Percentiles rank a stretch among this genome's conserved stretches.
Conservation (phyloP, 176 grass and related monocot species). For the Paspalum notatum region DNA sequence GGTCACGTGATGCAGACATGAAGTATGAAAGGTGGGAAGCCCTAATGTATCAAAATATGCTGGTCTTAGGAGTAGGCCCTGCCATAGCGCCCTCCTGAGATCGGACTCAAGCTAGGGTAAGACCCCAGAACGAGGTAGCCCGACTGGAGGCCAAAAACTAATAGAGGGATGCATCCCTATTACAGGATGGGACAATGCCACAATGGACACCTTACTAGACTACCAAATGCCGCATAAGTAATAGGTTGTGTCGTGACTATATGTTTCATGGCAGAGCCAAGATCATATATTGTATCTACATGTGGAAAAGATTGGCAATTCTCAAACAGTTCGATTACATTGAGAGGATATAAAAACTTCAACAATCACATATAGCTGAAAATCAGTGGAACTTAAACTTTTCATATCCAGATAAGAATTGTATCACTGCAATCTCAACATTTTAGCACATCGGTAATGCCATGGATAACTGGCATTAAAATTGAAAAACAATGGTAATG, state of each 20-base stretch:
- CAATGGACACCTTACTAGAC: not conserved
- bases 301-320: not conserved
- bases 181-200: no score
- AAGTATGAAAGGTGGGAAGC: not conserved
- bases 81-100: no score
- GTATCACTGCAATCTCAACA: not conserved
- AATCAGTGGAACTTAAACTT: not conserved
- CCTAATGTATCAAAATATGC: not conserved
- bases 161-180: no score
- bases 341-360: not conserved
- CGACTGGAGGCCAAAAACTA: no score
- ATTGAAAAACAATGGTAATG: not conserved
- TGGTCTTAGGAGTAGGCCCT: no score
- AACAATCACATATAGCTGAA: not conserved
- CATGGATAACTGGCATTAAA: not conserved
- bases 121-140: no score
- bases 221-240: not conserved
- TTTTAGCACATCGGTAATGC: not conserved
- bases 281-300: not conserved
- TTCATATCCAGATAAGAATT: conserved; percentile 6
- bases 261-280: not conserved
- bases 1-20: not conserved
- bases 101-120: no score
- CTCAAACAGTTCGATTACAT: not conserved
- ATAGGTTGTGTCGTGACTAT: not conserved